Evolutionary conservation across 1,284 basidiomycete genomes (phyloP), one percentile per base, ranked within the genome.

Genomic region (Golubevia sp.): DNA sequence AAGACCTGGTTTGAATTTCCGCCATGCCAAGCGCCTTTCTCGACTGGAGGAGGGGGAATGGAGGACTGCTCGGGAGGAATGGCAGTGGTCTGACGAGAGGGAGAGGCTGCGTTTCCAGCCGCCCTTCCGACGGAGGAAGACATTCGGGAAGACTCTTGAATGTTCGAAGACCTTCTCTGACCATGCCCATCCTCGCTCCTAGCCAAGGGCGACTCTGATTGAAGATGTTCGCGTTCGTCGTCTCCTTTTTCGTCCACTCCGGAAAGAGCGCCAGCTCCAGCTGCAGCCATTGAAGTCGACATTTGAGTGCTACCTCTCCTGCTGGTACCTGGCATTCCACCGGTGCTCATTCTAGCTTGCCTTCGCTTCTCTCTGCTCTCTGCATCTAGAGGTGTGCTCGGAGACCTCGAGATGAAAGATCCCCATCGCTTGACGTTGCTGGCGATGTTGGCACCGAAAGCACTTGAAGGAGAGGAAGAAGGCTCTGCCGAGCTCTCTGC

Each of bases 211-310:
- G 11, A 11, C 11, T 34, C 30, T 3, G 30, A 34, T 11, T 34
- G 30, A 3, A 34, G 30, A 82, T 92, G 59, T 91, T 91, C 71
- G 86, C 90, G 2, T 92, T 91, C 77, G 88, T 88, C 59, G 84
- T 88, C 4, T 89, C 91, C 1, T 82, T 92, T 2, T 79, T 89
- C 61, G 87, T 89, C 52, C 5, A 34, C 30, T 34, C 30, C 30
- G 11, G 30, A 34, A 5, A 34, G 30, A 11, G 11, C 30, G 4
- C 30, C 30, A 34, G 30, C 11, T 5, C 30, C 30, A 34, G 30
- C 5, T 5, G 30, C 30, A 11, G 30, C 30, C 30, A 34, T 34
- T 11, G 30, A 34, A 34, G 30, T 3, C 4, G 30, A 5, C 30
- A 34, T 34, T 11, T 34, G 30, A 11, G 58, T 21, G 44, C 44